Conservation (phyloP, 1,139 yeast species). For the Candida tropicalis region DNA sequence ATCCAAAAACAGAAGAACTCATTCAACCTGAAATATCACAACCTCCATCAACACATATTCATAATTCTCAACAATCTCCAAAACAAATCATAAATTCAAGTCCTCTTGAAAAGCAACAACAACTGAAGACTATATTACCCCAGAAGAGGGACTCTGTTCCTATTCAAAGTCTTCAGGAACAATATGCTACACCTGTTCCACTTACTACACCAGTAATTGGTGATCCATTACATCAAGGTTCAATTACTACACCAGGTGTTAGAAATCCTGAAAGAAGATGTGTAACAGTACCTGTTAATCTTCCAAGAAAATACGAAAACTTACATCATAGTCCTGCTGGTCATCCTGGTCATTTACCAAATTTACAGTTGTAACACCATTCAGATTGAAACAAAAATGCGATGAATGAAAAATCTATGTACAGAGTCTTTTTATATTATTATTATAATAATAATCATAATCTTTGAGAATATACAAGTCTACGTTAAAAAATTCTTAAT, state of each 20-base stretch:
- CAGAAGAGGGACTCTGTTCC: neutral
- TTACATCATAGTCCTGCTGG: neutral
- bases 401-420: neutral
- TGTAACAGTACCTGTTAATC: slow-evolving; percentile 10
- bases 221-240: neutral
- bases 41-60: neutral
- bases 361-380: slow-evolving; percentile 1
- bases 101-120: neutral
- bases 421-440: neutral
- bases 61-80: neutral
- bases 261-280: slow-evolving; percentile 8
- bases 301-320: slow-evolving; percentile 1
- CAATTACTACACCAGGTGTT: neutral
- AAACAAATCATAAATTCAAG: neutral
- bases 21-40: neutral
- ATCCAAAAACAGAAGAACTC: slow-evolving; percentile 2
- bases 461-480: neutral
- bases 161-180: slow-evolving; percentile 5
- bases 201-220: neutral
- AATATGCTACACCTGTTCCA: slow-evolving; percentile 5
- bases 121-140: neutral
- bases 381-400: too few relatives aligned
- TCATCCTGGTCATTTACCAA: slow-evolving; percentile 5
- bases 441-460: neutral
- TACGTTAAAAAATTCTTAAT: neutral